A percentile compares a stretch with the other conserved stretches of the same genome.
Conservation (phyloP, 306 rosid species). For the Vigna radiata region DNA sequence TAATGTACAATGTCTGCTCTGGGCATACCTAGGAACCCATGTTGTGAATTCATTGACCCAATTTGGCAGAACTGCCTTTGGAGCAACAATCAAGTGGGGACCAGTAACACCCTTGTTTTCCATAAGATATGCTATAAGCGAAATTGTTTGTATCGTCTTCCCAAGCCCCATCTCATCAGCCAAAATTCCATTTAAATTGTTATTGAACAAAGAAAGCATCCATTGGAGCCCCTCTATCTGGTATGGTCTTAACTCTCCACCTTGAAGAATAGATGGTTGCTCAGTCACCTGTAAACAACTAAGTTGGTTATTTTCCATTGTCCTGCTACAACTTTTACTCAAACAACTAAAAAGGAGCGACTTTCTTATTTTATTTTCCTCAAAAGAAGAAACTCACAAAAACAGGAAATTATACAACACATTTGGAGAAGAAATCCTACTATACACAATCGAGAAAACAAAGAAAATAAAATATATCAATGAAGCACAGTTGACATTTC, state of each 20-base stretch:
- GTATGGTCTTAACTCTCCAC: conserved; percentile 94
- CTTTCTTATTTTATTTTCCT: conserved; percentile 7
- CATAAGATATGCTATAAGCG: conserved; percentile 83
- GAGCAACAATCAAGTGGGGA: conserved; percentile 98
- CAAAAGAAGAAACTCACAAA: conserved; percentile 5
- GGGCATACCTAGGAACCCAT: conserved; percentile 94
- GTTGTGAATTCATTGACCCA: conserved; percentile 88
- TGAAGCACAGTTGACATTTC: conserved; percentile 21
- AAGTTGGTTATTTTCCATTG: conserved; percentile 44
- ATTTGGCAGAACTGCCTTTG: conserved; percentile 98
- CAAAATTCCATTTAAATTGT: conserved; percentile 94
- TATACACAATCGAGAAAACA: conserved; percentile 9
- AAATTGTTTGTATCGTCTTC: conserved; percentile 97
- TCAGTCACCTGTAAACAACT: conserved; percentile 76
- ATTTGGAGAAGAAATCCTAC: conserved; percentile 27
- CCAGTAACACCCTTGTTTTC: conserved; percentile 91
- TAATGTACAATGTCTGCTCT: conserved; percentile 23
- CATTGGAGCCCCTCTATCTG: conserved; percentile 98
- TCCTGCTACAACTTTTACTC: conserved; percentile 25
- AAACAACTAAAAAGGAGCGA: conserved; percentile 36
- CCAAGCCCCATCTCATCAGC: conserved; percentile 99
- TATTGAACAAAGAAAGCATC: conserved; percentile 98
- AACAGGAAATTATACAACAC: background rate
- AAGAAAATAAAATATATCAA: conserved; percentile 36
- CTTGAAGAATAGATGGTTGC: conserved; percentile 93